Evolutionary conservation across 306 rosid species (phyloP).

Genomic region (Lablab purpureus): DNA sequence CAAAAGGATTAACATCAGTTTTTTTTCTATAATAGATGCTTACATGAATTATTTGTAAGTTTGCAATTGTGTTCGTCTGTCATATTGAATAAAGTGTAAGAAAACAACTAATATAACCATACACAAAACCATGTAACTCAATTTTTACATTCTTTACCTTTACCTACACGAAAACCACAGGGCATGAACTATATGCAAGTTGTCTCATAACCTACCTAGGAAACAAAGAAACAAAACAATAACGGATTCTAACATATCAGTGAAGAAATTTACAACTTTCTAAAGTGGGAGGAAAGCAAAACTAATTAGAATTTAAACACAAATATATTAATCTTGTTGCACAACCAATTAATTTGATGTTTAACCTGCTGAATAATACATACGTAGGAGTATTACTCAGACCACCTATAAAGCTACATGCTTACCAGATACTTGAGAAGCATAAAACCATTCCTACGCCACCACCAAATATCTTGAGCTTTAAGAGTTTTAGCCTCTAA

Average conservation of each 20-base stretch:
- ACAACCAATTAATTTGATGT: conserved; percentile 19
- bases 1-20: neutral
- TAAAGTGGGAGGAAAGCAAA: neutral
- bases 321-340: neutral
- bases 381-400: neutral
- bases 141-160: neutral
- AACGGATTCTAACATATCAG: conserved; percentile 17
- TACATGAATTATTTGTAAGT: neutral
- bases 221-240: conserved; percentile 16
- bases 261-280: conserved; percentile 13
- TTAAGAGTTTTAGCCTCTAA: neutral
- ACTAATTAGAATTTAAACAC: neutral
- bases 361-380: neutral
- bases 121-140: neutral
- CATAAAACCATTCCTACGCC: neutral
- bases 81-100: neutral
- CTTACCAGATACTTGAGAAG: too few species aligned
- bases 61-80: neutral
- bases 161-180: neutral
- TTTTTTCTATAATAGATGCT: neutral
- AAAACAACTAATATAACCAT: neutral
- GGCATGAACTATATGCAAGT: conserved; percentile 17
- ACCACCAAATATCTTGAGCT: neutral
- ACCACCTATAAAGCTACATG: too few species aligned
- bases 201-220: conserved; percentile 8